phyloP scores from a whole-genome alignment of 2,329 filamentous ascomycete genomes.

The Coniosporium tulheliwenetii region DNA sequence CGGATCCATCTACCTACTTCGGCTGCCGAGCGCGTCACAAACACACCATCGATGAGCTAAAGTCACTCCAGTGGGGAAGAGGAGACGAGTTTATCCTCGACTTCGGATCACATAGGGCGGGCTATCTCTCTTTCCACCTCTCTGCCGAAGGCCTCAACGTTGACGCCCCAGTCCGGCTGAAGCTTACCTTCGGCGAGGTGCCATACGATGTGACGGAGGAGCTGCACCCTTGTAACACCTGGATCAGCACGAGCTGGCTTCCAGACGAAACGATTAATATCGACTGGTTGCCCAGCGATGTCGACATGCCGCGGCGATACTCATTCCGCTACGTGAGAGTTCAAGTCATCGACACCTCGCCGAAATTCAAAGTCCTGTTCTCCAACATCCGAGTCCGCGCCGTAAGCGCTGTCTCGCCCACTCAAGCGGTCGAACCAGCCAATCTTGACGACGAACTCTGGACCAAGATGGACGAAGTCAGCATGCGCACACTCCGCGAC shows the following conservation, averaged over 20 bases:
- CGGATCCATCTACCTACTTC: neutral
- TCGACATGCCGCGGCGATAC: too few relatives aligned
- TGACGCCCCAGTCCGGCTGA: constrained; percentile 19
- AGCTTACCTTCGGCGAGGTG: constrained; percentile 21
- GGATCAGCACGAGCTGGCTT: constrained; percentile 16
- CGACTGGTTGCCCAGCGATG: too few relatives aligned
- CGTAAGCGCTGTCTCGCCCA: too few relatives aligned
- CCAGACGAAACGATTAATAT: too few relatives aligned
- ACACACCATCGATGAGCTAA: constrained; percentile 6
- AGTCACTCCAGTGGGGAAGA: constrained; percentile 10
- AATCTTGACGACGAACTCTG: too few relatives aligned
- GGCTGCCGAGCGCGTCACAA: neutral
- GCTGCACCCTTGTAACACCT: constrained; percentile 18
- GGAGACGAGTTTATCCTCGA: constrained; percentile 16
- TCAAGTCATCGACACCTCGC: too few relatives aligned
- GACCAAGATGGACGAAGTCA: too few relatives aligned
- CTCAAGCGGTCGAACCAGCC: too few relatives aligned
- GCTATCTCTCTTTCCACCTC: constrained; percentile 15
- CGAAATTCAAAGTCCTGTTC: too few relatives aligned
- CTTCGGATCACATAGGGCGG: constrained; percentile 18
- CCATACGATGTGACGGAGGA: constrained; percentile 20
- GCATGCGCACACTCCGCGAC: too few relatives aligned
- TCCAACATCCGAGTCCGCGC: too few relatives aligned
- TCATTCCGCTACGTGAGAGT: too few relatives aligned
- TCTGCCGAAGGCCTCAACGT: constrained; percentile 14